A percentile compares a stretch with the other conserved stretches of the same genome.
Evolutionary conservation across 139 green algal genomes (phyloP).

Genomic region (Chlamydomonas sp.): DNA sequence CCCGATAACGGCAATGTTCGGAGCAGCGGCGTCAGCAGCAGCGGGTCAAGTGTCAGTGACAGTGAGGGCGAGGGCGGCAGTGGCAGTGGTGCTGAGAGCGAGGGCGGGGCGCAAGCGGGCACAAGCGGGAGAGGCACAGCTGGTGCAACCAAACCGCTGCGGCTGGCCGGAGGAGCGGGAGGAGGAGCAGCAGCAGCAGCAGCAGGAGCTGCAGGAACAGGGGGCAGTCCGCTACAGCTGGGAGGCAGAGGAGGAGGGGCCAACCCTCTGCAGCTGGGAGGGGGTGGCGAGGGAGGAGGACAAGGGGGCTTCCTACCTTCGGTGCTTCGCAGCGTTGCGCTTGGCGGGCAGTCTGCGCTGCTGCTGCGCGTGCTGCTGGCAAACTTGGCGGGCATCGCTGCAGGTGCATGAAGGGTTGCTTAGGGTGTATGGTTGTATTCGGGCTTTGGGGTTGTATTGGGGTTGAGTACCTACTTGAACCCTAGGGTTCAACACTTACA

Average conservation of each 20-base stretch:
- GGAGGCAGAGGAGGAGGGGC: constrained; percentile 52
- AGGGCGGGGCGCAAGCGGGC: too few relatives aligned
- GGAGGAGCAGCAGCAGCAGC: background rate
- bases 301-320: constrained; percentile 32
- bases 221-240: constrained; percentile 46
- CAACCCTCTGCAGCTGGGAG: constrained; percentile 51
- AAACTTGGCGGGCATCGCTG: constrained; percentile 12
- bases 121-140: too few relatives aligned
- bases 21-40: constrained; percentile 1
- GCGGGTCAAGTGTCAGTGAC: background rate
- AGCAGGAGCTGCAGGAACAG: background rate
- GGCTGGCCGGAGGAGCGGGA: too few relatives aligned
- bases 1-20: too few relatives aligned
- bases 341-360: constrained; percentile 55
- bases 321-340: constrained; percentile 34
- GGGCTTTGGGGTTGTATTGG: too few relatives aligned
- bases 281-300: constrained; percentile 16
- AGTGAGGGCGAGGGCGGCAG: too few relatives aligned
- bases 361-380: constrained; percentile 60
- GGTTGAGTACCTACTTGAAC: too few relatives aligned
- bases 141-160: too few relatives aligned
- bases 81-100: too few relatives aligned
- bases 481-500: too few relatives aligned
- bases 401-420: too few relatives aligned
- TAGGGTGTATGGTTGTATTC: too few relatives aligned